Evolutionary conservation across 495 filamentous ascomycete genomes (phyloP).

Genomic region (Articulospora tetracladia): DNA sequence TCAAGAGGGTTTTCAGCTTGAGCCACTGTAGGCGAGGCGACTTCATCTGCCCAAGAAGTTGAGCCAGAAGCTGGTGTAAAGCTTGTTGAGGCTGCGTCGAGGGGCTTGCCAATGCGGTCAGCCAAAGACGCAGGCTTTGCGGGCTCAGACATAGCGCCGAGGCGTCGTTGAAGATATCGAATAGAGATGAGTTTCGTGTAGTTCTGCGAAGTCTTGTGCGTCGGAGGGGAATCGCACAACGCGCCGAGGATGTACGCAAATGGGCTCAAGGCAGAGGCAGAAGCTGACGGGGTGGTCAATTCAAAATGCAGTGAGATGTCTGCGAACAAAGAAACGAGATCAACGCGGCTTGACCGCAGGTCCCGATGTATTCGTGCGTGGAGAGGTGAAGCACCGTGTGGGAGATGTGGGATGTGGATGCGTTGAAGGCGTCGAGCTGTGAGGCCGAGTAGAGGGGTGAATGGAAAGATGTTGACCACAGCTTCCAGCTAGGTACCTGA

Average conservation of each 20-base stretch:
- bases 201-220: neutral
- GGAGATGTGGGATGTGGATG: neutral
- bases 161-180: neutral
- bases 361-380: too few relatives aligned
- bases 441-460: too few relatives aligned
- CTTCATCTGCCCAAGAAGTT: conserved; percentile 33
- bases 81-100: conserved; percentile 28
- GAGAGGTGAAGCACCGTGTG: too few relatives aligned
- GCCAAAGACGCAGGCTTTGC: conserved; percentile 45
- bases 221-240: neutral
- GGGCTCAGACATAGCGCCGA: conserved; percentile 15
- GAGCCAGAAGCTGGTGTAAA: conserved; percentile 5
- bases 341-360: too few relatives aligned
- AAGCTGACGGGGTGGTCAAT: neutral
- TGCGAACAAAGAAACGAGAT: neutral
- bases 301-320: neutral
- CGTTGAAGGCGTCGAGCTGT: neutral
- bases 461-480: too few relatives aligned
- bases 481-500: too few relatives aligned
- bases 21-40: conserved; percentile 25
- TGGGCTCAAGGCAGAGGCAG: too few relatives aligned
- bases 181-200: neutral
- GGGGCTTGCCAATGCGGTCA: conserved; percentile 52
- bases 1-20: conserved; percentile 16
- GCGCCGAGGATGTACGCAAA: neutral